Evolutionary conservation across 192 early-diverging fungal species (phyloP), one percentile per base, ranked within the genome.

Genomic region (Podila clonocystis): DNA sequence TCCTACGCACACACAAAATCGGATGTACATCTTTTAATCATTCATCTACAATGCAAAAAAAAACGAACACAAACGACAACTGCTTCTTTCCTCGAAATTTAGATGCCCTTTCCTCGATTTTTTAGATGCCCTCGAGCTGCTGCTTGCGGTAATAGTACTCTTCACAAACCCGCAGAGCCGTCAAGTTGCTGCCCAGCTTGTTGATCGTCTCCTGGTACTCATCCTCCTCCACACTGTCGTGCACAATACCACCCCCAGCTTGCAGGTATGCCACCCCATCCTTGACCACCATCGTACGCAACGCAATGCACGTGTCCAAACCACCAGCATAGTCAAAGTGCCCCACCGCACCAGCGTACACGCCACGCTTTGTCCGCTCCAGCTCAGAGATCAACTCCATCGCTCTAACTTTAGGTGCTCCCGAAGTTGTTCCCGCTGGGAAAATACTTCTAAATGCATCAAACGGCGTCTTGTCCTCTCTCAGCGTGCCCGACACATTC

Each of bases 261-360:
- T 99, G 97, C 79, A 99, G 85, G 76, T 98, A 97, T 5, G 95
- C 97, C 26, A 94, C 82, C 28, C 95, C 96, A 68, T 98, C 94
- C 87, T 99, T 98, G 86, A 99, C 96, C 22, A 99, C 86, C 96
- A 99, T 97, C 15, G 97, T 99, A 29, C 98, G 95, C 76, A 99
- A 97, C 19, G 96, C 96, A 87, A 99, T 99, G 78, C 96, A 96
- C 9, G 98, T 99, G 75, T 99, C 97, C 82, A 99, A 82, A 64
- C 92, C 92, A 65, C 95, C 94, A 30, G 93, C 91, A 84, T 95
- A 99, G 74, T 92, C 93, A 84, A 98, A 99, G 73, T 96, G 96
- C 2, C 98, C 98, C 41, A 99, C 92, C 24, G 97, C 91, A 19
- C 93, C 93, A 65, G 92, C 93, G 73, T 95, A 96, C 6, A 96